Evolutionary conservation across 148 eudicot species (phyloP).

Genomic region (Persicaria tinctoria): DNA sequence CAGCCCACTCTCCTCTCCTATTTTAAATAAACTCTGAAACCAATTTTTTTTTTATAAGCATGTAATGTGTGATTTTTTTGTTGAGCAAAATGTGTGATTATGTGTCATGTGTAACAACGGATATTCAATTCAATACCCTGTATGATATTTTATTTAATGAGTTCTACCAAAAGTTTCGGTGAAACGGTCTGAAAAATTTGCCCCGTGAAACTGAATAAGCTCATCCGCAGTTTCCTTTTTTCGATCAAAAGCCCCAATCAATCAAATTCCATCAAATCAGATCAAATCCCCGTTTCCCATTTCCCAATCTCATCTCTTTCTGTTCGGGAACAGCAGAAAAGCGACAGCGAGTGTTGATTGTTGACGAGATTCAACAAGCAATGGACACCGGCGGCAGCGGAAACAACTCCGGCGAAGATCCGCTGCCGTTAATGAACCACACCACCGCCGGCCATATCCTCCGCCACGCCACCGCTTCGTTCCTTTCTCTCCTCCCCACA

Average conservation of each 20-base stretch:
- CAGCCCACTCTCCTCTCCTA: too few species aligned
- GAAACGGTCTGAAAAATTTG: too few species aligned
- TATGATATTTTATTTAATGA: too few species aligned
- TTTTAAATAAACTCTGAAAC: too few species aligned
- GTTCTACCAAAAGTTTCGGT: too few species aligned
- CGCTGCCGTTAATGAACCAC: slow-evolving; percentile 27
- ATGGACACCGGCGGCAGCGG: slow-evolving; percentile 11
- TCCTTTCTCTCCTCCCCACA: slow-evolving; percentile 41
- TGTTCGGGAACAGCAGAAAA: neutral
- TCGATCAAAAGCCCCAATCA: slow-evolving; percentile 1
- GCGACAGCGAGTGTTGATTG: neutral
- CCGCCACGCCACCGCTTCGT: slow-evolving; percentile 26
- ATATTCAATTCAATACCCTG: too few species aligned
- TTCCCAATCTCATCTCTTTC: neutral
- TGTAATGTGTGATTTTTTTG: too few species aligned
- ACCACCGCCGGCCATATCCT: slow-evolving; percentile 41
- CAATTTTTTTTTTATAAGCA: too few species aligned
- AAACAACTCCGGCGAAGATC: slow-evolving; percentile 18
- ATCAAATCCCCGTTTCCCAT: neutral
- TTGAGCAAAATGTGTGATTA: too few species aligned
- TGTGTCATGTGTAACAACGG: too few species aligned
- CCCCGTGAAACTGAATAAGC: neutral
- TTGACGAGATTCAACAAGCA: neutral
- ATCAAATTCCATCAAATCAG: neutral
- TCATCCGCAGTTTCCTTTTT: neutral